phyloP scores from a whole-genome alignment of 2,329 filamentous ascomycete genomes.

The Cladosporium austrohemisphaericum region DNA sequence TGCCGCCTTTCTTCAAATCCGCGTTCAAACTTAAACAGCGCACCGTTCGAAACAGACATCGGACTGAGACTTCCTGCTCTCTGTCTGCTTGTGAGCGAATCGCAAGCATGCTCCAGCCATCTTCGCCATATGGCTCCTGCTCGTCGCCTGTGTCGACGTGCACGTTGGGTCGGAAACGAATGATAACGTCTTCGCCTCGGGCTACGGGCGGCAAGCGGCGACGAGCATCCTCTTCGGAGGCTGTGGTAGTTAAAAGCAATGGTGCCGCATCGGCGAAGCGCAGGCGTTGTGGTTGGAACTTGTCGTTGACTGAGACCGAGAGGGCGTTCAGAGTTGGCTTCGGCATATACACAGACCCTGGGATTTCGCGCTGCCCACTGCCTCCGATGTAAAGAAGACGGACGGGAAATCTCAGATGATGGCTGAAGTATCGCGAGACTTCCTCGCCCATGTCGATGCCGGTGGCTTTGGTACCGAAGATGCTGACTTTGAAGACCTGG shows the following conservation, averaged over 20 bases:
- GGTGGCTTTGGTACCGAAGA: constrained; percentile 33
- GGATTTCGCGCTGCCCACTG: constrained; percentile 33
- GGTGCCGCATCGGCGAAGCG: constrained; percentile 34
- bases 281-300: constrained; percentile 32
- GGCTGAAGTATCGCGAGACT: constrained; percentile 29
- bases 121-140: constrained; percentile 30
- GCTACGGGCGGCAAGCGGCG: constrained; percentile 28
- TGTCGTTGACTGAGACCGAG: constrained; percentile 33
- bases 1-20: constrained; percentile 30
- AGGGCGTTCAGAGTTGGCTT: constrained; percentile 29
- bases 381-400: constrained; percentile 33
- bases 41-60: constrained; percentile 31
- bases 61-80: constrained; percentile 30
- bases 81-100: constrained; percentile 29
- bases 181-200: constrained; percentile 31
- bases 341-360: constrained; percentile 31
- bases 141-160: constrained; percentile 32
- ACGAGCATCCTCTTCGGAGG: constrained; percentile 33
- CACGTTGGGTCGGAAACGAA: constrained; percentile 32
- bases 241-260: constrained; percentile 32
- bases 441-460: constrained; percentile 34
- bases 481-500: constrained; percentile 29
- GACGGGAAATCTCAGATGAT: constrained; percentile 26
- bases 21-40: constrained; percentile 32
- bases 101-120: constrained; percentile 31